phyloP scores from a whole-genome alignment of 2,329 filamentous ascomycete genomes.

The Sporothrix euskadiensis region DNA sequence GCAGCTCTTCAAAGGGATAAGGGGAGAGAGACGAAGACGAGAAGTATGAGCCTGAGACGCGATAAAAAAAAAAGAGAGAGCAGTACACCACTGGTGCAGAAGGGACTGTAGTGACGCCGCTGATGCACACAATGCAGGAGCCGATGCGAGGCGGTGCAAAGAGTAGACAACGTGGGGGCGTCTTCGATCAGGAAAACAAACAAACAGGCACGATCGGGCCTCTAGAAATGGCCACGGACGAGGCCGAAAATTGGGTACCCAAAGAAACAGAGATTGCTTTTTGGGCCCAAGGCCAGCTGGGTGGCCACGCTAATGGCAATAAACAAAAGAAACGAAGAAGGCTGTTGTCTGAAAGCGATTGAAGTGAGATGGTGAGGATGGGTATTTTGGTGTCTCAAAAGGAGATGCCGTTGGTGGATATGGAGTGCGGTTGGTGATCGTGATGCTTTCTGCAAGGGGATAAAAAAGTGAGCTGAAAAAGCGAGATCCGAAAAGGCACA shows the following conservation, averaged over 20 bases:
- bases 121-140: neutral
- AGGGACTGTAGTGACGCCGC: neutral
- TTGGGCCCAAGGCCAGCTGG: neutral
- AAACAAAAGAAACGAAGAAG: neutral
- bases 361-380: neutral
- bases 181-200: neutral
- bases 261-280: neutral
- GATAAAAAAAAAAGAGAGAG: neutral
- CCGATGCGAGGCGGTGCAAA: neutral
- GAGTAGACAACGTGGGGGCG: neutral
- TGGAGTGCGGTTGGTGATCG: neutral
- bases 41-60: neutral
- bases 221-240: neutral
- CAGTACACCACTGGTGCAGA: neutral
- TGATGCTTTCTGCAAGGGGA: neutral
- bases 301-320: neutral
- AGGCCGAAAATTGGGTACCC: neutral
- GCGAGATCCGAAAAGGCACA: neutral
- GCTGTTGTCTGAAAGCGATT: neutral
- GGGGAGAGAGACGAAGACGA: neutral
- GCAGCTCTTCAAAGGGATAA: neutral
- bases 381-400: neutral
- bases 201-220: conserved; percentile 18
- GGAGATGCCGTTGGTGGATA: neutral
- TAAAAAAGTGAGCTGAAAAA: neutral